Evolutionary conservation across 805 yeast species (phyloP), one percentile per base, ranked within the genome.

Genomic region (Candida coquimbonensis): DNA sequence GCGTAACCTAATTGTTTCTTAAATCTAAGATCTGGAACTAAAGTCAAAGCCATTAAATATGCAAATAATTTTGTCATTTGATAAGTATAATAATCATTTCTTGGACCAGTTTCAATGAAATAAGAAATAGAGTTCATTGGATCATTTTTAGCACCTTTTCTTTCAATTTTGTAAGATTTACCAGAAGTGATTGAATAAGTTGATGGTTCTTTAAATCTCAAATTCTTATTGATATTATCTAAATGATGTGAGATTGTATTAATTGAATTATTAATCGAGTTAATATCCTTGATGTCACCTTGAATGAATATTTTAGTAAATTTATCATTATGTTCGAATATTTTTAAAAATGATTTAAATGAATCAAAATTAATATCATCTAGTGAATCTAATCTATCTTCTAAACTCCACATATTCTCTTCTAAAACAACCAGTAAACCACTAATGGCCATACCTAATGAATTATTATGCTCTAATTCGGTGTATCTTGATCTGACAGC

Each of bases 1-100:
- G 73, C 68, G 56, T 84, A 84, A 0, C 87, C 90, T 45, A 84
- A 59, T 50, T 79, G 84, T 47, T 70, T 72, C 52, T 72, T 73
- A 17, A 69, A 70, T 49, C 90, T 63, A 16, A 83, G 60, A 40
- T 75, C 80, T 3, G 71, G 64, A 1, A 66, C 60, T 17, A 77
- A 64, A 1, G 70, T 62, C 8, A 67, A 50, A 0, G 77, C 66
- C 52, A 83, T 53, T n/a, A 75, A 42, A 56, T 67, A 75, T 1
- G 77, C 70, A 1, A 75, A 51, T 6, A 83, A 56, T 19, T 64
- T 65, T 0, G 83, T 72, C 46, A 80, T 45, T 0, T 78, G 58
- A 38, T 67, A 62, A 1, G 56, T 53, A 7, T 49, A 41, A 0
- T 41, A 38, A 52, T 74, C 70, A 3, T 55, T 54, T 43, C 83